Percentiles rank a stretch among this genome's conserved stretches.
These are phyloP conservation scores for Tricholoma hemisulphureum DNA, from an alignment of 768 basidiomycete genomes.

Conservation along the genomic window DNA sequence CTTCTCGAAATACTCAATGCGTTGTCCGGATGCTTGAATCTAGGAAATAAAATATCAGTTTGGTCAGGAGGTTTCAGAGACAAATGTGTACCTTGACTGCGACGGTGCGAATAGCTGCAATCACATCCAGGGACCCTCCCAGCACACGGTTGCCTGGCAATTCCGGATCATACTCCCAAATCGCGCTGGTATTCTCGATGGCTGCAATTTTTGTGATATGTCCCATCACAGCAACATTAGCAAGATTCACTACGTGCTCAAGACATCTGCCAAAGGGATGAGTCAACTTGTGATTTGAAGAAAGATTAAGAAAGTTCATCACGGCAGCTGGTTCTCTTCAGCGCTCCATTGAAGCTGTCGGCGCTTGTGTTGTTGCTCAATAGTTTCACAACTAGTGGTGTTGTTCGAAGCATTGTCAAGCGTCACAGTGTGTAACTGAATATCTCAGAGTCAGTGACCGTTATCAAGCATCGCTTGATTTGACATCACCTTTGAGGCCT, in stretches of 20 bases:
- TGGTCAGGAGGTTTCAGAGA: not conserved
- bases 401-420: slow-evolving; percentile 23
- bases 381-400: slow-evolving; percentile 11
- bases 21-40: slow-evolving; percentile 26
- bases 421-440: slow-evolving; percentile 18
- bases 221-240: slow-evolving; percentile 26
- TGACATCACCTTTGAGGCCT: slow-evolving; percentile 12
- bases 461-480: not conserved
- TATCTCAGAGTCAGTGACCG: too few species aligned
- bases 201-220: slow-evolving; percentile 28
- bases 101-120: slow-evolving; percentile 28
- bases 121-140: slow-evolving; percentile 27
- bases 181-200: slow-evolving; percentile 25
- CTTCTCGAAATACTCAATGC: slow-evolving; percentile 22
- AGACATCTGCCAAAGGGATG: too few species aligned
- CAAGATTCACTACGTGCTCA: slow-evolving; percentile 29
- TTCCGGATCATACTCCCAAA: slow-evolving; percentile 35
- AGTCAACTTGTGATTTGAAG: too few species aligned
- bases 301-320: too few species aligned
- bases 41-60: slow-evolving; percentile 1
- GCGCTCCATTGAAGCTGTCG: slow-evolving; percentile 11
- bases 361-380: slow-evolving; percentile 13
- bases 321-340: slow-evolving; percentile 18
- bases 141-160: slow-evolving; percentile 22
- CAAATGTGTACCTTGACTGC: slow-evolving; percentile 28